These are phyloP conservation scores for Silene coronaria DNA, from an alignment of 179 eudicot genomes.

Conservation along the genomic window DNA sequence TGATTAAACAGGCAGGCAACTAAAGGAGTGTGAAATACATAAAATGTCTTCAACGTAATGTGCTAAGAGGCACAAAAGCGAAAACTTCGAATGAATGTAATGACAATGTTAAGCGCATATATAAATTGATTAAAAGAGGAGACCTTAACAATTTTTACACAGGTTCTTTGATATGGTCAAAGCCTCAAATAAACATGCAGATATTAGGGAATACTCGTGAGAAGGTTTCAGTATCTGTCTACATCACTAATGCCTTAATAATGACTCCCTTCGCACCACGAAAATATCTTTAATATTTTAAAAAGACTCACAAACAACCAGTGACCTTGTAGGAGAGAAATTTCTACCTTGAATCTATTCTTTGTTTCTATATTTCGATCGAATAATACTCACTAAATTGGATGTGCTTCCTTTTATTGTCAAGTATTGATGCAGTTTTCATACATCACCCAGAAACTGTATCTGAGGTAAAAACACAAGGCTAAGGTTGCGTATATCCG, in stretches of 20 bases:
- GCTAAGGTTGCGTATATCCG: too few species aligned
- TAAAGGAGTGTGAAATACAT: neutral
- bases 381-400: too few species aligned
- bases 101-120: neutral
- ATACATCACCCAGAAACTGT: too few species aligned
- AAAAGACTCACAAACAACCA: neutral
- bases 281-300: neutral
- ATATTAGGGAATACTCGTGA: neutral
- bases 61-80: neutral
- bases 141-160: neutral
- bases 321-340: neutral
- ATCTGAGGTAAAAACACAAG: too few species aligned
- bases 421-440: too few species aligned
- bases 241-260: neutral
- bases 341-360: neutral
- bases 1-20: neutral
- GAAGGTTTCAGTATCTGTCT: neutral
- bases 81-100: neutral
- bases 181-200: too few species aligned
- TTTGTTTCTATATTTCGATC: too few species aligned
- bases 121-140: neutral
- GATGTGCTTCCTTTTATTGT: too few species aligned
- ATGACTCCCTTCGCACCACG: neutral
- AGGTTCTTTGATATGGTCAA: neutral
- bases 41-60: neutral